A percentile compares a stretch with the other conserved stretches of the same genome.
Evolutionary conservation across 805 yeast genomes (phyloP).

Genomic region (Kodamaea kakaduensis): DNA sequence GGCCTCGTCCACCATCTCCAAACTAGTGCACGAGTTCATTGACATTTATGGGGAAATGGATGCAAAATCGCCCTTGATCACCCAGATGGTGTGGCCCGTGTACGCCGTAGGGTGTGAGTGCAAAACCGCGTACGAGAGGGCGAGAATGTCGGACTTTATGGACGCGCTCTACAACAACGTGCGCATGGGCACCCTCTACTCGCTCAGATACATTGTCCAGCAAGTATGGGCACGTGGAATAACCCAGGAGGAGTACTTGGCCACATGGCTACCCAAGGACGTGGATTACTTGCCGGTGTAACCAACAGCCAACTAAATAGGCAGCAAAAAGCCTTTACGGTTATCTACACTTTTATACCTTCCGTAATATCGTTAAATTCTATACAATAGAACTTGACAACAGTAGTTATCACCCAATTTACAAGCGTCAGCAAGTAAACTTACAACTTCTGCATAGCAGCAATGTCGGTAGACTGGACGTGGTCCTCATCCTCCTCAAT

Average conservation of each 20-base stretch:
- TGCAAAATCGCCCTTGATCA: constrained; percentile 43
- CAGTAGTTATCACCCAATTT: constrained; percentile 8
- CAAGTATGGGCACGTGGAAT: constrained; percentile 45
- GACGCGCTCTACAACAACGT: constrained; percentile 43
- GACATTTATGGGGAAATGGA: constrained; percentile 45
- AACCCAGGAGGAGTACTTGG: constrained; percentile 42
- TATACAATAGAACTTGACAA: constrained; percentile 21
- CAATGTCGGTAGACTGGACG: constrained; percentile 98
- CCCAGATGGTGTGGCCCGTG: constrained; percentile 65
- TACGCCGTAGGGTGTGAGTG: constrained; percentile 48
- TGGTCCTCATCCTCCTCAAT: constrained; percentile 96
- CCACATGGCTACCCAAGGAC: constrained; percentile 47
- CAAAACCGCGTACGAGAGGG: constrained; percentile 27
- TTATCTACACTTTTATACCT: constrained; percentile 6
- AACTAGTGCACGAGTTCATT: constrained; percentile 44
- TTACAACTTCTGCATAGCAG: constrained; percentile 98
- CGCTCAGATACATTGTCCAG: constrained; percentile 39
- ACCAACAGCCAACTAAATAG: background rate
- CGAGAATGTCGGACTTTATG: constrained; percentile 29
- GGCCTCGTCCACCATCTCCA: constrained; percentile 21
- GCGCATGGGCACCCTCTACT: constrained; percentile 51
- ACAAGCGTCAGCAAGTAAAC: constrained; percentile 7
- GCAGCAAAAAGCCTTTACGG: constrained; percentile 1
- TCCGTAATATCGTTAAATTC: constrained; percentile 11
- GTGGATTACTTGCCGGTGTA: constrained; percentile 47